These are phyloP conservation scores for Calonectria honghensis DNA, from an alignment of 2,329 filamentous ascomycete species.

Conservation along the genomic window DNA sequence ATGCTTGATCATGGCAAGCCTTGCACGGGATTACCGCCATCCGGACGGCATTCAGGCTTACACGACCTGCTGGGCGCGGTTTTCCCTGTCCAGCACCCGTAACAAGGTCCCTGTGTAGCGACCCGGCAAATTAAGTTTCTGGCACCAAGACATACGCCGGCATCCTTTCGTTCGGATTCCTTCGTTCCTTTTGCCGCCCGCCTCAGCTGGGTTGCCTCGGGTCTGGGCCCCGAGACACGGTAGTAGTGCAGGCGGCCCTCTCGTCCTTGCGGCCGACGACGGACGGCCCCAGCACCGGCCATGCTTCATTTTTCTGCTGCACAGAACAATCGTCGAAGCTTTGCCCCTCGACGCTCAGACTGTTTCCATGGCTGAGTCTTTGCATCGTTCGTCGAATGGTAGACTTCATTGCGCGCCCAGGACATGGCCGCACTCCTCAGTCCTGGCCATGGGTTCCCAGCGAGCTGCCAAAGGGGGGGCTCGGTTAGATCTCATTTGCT, in stretches of 20 bases:
- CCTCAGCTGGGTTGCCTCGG: slow-evolving; percentile 13
- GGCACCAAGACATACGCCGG: slow-evolving; percentile 5
- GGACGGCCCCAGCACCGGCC: slow-evolving; percentile 14
- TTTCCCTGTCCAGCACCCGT: background rate
- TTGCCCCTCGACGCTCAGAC: slow-evolving; percentile 18
- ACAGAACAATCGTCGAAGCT: slow-evolving; percentile 27
- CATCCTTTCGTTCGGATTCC: slow-evolving; percentile 19
- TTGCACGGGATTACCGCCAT: slow-evolving; percentile 15
- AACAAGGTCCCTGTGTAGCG: background rate
- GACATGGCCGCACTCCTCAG: slow-evolving; percentile 52
- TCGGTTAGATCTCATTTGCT: slow-evolving; percentile 55
- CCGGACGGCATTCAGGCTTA: slow-evolving; percentile 14
- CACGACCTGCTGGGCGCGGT: background rate
- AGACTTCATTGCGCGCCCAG: slow-evolving; percentile 22
- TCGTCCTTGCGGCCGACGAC: slow-evolving; percentile 1
- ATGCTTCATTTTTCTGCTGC: slow-evolving; percentile 22
- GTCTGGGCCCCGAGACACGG: slow-evolving; percentile 26
- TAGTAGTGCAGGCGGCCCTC: slow-evolving; percentile 2
- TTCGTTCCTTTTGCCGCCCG: slow-evolving; percentile 24
- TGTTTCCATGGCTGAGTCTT: background rate
- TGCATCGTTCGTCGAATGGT: slow-evolving; percentile 15
- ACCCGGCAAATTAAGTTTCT: slow-evolving; percentile 24
- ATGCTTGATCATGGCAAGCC: slow-evolving; percentile 8
- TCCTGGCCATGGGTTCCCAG: slow-evolving; percentile 35
- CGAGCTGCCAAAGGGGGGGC: slow-evolving; percentile 38